Conservation (phyloP, 352 stramenopile genomes). For the Phytophthora europaea region DNA sequence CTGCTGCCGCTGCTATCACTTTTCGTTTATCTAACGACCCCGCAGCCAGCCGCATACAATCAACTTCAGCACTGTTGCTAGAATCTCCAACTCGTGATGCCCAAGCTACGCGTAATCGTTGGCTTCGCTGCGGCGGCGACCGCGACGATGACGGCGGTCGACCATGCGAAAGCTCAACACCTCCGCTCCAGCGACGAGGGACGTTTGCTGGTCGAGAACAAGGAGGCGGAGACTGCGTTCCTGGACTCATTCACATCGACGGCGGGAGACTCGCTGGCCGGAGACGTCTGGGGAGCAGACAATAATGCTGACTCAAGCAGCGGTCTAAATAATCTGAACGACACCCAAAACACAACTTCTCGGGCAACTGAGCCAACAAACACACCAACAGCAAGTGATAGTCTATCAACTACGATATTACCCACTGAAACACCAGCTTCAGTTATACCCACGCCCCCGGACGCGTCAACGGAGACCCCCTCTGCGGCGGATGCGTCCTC, state of each 20-base stretch:
- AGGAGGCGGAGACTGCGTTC: constrained; percentile 10
- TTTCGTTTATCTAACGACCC: constrained; percentile 18
- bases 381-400: neutral
- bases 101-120: constrained; percentile 24
- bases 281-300: constrained; percentile 2
- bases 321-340: neutral
- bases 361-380: neutral
- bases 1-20: constrained; percentile 6
- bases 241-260: constrained; percentile 10
- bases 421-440: neutral
- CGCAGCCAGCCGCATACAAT: neutral
- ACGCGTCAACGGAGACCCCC: constrained; percentile 5
- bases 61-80: neutral
- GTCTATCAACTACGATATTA: neutral
- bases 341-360: neutral
- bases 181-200: constrained; percentile 8
- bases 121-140: constrained; percentile 13
- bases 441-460: neutral
- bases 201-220: constrained; percentile 7
- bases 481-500: neutral
- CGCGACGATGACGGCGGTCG: constrained; percentile 15
- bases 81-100: constrained; percentile 13
- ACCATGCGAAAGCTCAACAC: constrained; percentile 14
- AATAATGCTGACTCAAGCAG: neutral
- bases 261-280: neutral